These are phyloP conservation scores for Astrothelium subdiscretum DNA, from an alignment of 495 filamentous ascomycete species.

Conservation along the genomic window DNA sequence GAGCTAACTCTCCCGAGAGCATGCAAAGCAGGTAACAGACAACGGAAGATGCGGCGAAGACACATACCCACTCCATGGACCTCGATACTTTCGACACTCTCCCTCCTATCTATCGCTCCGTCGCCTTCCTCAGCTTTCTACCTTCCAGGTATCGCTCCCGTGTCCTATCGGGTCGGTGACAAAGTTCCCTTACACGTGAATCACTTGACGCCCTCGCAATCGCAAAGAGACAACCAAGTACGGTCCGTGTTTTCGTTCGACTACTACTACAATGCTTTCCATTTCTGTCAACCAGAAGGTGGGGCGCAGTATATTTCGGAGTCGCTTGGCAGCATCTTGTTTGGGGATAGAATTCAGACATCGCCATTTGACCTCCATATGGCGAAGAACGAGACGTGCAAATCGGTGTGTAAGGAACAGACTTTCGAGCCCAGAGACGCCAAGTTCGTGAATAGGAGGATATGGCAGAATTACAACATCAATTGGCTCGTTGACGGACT, in stretches of 20 bases:
- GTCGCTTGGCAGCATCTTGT: conserved; percentile 89
- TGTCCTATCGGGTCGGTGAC: conserved; percentile 65
- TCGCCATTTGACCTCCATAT: conserved; percentile 84
- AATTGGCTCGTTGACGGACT: conserved; percentile 95
- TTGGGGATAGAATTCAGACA: conserved; percentile 88
- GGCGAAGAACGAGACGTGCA: conserved; percentile 75
- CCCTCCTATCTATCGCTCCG: conserved; percentile 25
- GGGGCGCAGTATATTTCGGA: conserved; percentile 67
- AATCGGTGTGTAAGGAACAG: conserved; percentile 53
- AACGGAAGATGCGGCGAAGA: neutral
- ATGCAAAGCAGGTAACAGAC: neutral
- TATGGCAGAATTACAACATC: conserved; percentile 71
- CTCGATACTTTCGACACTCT: conserved; percentile 10
- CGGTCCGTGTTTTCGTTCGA: conserved; percentile 89
- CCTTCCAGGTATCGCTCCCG: conserved; percentile 91
- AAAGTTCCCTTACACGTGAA: conserved; percentile 87
- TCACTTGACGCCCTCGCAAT: conserved; percentile 74
- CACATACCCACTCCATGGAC: neutral
- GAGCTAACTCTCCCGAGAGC: neutral
- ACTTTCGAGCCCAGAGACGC: conserved; percentile 57
- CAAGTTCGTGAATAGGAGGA: conserved; percentile 69
- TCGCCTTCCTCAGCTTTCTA: conserved; percentile 70
- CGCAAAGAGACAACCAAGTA: conserved; percentile 58
- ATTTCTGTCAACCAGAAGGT: conserved; percentile 69
- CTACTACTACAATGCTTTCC: conserved; percentile 81